These are phyloP conservation scores for Cystofilobasidium ferigula DNA, from an alignment of 768 basidiomycete genomes.

Conservation along the genomic window DNA sequence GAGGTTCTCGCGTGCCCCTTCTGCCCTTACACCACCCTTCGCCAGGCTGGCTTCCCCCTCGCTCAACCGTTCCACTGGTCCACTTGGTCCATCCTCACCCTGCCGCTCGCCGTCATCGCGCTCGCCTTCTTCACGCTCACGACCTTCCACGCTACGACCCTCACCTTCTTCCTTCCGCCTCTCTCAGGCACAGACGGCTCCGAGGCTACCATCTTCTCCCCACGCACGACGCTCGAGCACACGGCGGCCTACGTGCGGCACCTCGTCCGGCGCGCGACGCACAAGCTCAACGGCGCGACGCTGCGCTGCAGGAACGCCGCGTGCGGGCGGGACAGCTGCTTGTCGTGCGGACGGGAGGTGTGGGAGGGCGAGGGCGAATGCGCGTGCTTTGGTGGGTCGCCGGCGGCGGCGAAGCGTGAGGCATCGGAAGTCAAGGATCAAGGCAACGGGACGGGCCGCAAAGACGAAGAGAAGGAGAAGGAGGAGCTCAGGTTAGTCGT, in stretches of 20 bases:
- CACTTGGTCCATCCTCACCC: background rate
- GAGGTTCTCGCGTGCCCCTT: conserved; percentile 11
- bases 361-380: conserved; percentile 12
- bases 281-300: background rate
- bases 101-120: background rate
- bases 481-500: conserved; percentile 22
- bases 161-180: background rate
- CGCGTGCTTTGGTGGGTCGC: background rate
- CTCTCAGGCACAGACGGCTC: background rate
- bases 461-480: conserved; percentile 21
- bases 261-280: background rate
- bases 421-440: too few relatives aligned
- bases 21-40: conserved; percentile 10
- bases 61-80: background rate
- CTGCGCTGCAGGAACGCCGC: conserved; percentile 1
- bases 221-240: background rate
- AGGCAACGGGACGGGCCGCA: too few relatives aligned
- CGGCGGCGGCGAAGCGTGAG: too few relatives aligned
- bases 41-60: background rate
- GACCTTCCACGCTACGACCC: background rate
- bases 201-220: background rate
- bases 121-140: background rate
- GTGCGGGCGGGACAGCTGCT: conserved; percentile 19
- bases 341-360: conserved; percentile 17
- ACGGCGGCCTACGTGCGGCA: background rate